Conservation (phyloP, 768 basidiomycete genomes). For the Steccherinum ochraceum region DNA sequence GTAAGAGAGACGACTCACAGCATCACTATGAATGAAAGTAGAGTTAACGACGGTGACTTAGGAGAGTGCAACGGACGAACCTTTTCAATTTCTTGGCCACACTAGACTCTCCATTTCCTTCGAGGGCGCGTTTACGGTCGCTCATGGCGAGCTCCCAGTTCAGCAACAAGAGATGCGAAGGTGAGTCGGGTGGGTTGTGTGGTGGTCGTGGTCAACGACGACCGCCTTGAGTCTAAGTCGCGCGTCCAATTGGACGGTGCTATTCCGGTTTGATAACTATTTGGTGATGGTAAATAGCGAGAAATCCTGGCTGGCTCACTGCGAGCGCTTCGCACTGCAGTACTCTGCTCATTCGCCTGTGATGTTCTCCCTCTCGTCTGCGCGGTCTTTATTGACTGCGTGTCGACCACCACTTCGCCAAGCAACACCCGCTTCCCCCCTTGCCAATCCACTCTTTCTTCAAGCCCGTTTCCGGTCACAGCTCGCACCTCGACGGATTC, state of each 20-base stretch:
- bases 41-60: constrained; percentile 10
- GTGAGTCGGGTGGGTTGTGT: not conserved
- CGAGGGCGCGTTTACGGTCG: constrained; percentile 59
- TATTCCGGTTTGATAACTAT: not conserved
- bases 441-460: constrained; percentile 8
- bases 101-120: constrained; percentile 43
- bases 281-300: not conserved
- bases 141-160: too few relatives aligned
- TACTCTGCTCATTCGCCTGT: too few relatives aligned
- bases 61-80: constrained; percentile 30
- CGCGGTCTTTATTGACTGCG: constrained; percentile 21
- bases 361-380: constrained; percentile 26
- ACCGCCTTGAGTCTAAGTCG: too few relatives aligned
- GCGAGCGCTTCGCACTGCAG: too few relatives aligned
- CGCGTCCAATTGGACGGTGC: too few relatives aligned
- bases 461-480: constrained; percentile 27
- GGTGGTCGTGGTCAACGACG: not conserved
- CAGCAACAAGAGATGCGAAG: not conserved
- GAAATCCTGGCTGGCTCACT: too few relatives aligned
- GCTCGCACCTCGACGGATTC: constrained; percentile 79
- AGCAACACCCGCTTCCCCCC: constrained; percentile 2
- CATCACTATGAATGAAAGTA: constrained; percentile 43
- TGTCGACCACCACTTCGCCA: constrained; percentile 14
- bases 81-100: constrained; percentile 61
- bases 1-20: constrained; percentile 51